phyloP scores from a whole-genome alignment of 2,329 filamentous ascomycete species.

The Paecilomyces variotii region DNA sequence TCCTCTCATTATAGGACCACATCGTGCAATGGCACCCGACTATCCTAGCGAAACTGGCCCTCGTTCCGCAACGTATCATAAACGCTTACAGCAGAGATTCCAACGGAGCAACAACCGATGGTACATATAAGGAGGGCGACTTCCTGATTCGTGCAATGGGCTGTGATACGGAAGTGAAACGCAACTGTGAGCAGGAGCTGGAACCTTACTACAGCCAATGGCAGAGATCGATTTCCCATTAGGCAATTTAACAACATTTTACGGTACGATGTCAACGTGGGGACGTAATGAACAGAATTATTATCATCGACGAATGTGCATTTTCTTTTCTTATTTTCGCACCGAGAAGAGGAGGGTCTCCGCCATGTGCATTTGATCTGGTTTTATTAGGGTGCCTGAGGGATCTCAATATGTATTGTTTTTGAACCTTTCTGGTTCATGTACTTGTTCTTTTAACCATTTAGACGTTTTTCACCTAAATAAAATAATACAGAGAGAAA shows the following conservation, averaged over 20 bases:
- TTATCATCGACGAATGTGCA: background rate
- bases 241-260: background rate
- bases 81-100: conserved; percentile 63
- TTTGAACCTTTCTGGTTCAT: background rate
- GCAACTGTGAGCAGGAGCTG: conserved; percentile 67
- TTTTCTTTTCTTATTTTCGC: background rate
- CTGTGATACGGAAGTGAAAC: conserved; percentile 51
- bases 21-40: conserved; percentile 96
- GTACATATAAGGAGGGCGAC: conserved; percentile 72
- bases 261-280: background rate
- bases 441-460: background rate
- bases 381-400: background rate
- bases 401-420: background rate
- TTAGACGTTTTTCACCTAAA: background rate
- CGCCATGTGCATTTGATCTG: background rate
- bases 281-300: background rate
- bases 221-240: conserved; percentile 17
- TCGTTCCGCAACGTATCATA: conserved; percentile 78
- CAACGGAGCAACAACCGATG: conserved; percentile 37
- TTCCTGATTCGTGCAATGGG: conserved; percentile 71
- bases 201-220: conserved; percentile 43
- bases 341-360: background rate
- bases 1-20: conserved; percentile 54
- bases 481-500: background rate
- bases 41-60: conserved; percentile 76